Evolutionary conservation across 2,329 filamentous ascomycete species (phyloP), one percentile per base, ranked within the genome.

Genomic region (Trichoderma oligosporum): DNA sequence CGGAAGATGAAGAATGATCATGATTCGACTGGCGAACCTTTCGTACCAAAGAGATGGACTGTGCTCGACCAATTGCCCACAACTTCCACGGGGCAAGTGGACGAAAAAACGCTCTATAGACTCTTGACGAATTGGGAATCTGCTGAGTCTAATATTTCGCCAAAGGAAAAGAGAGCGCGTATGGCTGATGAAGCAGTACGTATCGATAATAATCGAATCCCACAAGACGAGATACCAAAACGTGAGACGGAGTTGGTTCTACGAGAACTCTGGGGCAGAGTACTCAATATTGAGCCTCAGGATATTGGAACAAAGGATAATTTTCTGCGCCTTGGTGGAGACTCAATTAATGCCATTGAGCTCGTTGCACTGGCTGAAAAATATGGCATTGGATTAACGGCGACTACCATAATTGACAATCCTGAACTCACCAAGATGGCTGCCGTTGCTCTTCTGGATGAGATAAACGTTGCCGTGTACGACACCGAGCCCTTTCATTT

Each of bases 271-370:
- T 52, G 48, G 48, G 27, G 48, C 14, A 39, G 48, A 12, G 36
- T 52, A 22, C 48, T 52, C 25, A 41, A 41, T 33, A 20, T 41
- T 16, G 48, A 52, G 11, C 36, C 48, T 38, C 36, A 31, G 25
- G 25, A 41, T 24, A 52, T 52, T 4, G 27, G 48, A n/a, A 16
- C 14, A 9, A 52, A 33, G 12, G 60, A 62, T 27, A 60, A 46
- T 20, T 66, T 65, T 44, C 22, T 65, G 20, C 35, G 53, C 18
- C 52, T 65, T 29, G 64, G 64, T 11, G 64, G 64, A 14, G 63
- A 65, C 25, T 66, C 63, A 2, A 66, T 66, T 18, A 59, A 56
- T 12, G 62, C 64, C n/a, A 64, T 66, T 25, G 48, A 62, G 6
- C 58, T 64, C 7, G 58, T 54, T 45, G 39, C 51, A 18, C 18